These are phyloP conservation scores for Grosmannia huntii DNA, from an alignment of 2,329 filamentous ascomycete genomes.

Conservation along the genomic window DNA sequence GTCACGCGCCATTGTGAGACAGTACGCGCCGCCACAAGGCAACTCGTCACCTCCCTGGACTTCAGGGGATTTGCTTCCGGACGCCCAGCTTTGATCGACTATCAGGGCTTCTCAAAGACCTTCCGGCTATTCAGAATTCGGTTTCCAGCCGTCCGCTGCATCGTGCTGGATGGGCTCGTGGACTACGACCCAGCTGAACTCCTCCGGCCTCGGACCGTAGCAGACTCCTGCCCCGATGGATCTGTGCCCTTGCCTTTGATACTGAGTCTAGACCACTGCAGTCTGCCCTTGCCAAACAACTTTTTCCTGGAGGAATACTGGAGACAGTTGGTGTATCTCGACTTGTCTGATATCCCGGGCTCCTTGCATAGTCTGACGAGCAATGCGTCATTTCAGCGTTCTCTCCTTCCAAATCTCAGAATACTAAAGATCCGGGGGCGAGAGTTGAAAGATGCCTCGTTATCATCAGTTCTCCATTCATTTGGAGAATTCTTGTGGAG, in stretches of 20 bases:
- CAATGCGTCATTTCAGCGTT: conserved; percentile 9
- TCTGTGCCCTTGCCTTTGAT: conserved; percentile 19
- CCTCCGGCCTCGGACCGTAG: background rate
- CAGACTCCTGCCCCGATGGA: conserved; percentile 1
- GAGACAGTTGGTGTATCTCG: conserved; percentile 34
- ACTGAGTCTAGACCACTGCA: conserved; percentile 32
- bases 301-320: conserved; percentile 27
- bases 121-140: conserved; percentile 24
- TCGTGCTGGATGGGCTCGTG: conserved; percentile 35
- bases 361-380: conserved; percentile 23
- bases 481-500: conserved; percentile 38
- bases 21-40: conserved; percentile 25
- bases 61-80: conserved; percentile 29
- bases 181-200: conserved; percentile 30
- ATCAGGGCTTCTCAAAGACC: conserved; percentile 24
- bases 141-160: conserved; percentile 31
- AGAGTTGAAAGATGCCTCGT: conserved; percentile 29
- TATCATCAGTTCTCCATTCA: conserved; percentile 20
- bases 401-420: conserved; percentile 31
- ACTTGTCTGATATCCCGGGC: conserved; percentile 36
- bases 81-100: conserved; percentile 28
- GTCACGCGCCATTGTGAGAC: conserved; percentile 24
- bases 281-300: conserved; percentile 23
- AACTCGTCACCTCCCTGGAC: conserved; percentile 34
- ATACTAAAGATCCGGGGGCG: conserved; percentile 37